These are phyloP conservation scores for Asterochloris sp. DNA, from an alignment of 139 green algal species.

Conservation along the genomic window DNA sequence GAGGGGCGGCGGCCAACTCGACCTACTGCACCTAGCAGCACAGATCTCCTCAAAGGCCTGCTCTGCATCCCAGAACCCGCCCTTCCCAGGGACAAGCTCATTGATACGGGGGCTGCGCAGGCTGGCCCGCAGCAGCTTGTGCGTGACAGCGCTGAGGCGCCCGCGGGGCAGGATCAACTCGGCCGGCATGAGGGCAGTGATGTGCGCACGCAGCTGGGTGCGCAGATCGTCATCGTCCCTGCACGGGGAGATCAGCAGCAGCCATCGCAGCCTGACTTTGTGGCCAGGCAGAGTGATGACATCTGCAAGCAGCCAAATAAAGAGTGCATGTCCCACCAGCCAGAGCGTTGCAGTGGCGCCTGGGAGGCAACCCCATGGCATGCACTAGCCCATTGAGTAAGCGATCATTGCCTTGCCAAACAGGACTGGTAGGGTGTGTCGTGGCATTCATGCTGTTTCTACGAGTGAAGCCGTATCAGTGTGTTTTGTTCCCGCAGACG, in stretches of 20 bases:
- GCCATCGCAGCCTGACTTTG: no score
- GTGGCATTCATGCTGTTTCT: no score
- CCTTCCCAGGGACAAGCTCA: neutral
- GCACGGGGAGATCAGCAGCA: neutral
- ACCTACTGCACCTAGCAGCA: slow-evolving; percentile 26
- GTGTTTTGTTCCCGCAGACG: no score
- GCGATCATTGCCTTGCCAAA: no score
- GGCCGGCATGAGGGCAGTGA: slow-evolving; percentile 69
- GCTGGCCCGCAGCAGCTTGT: slow-evolving; percentile 37
- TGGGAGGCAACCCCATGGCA: no score
- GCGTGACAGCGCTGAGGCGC: slow-evolving; percentile 29
- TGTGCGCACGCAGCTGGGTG: slow-evolving; percentile 61
- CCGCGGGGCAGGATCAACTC: slow-evolving; percentile 74
- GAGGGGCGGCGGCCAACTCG: neutral
- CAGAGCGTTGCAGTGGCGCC: no score
- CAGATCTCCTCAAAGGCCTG: slow-evolving; percentile 14
- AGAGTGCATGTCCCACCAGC: no score
- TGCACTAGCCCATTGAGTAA: no score
- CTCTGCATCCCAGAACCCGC: slow-evolving; percentile 16
- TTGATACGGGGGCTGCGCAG: slow-evolving; percentile 22
- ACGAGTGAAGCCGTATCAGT: no score
- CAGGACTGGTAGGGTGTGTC: no score
- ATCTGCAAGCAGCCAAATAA: no score
- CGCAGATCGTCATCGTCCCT: slow-evolving; percentile 70
- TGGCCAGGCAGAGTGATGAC: no score